phyloP scores from a whole-genome alignment of 805 yeast species.

The Candida koratica region DNA sequence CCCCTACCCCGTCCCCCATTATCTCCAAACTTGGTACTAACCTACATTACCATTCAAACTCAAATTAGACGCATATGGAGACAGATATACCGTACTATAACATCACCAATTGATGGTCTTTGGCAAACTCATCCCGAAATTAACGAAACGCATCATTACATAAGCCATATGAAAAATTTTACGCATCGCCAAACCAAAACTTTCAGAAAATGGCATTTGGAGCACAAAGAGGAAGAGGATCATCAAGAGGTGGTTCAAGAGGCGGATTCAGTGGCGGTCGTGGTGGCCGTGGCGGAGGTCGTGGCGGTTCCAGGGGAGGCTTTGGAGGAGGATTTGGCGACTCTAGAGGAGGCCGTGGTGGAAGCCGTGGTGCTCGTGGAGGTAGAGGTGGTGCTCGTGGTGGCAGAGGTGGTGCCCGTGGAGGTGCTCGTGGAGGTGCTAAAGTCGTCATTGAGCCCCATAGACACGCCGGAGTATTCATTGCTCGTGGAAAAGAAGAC shows the following conservation, averaged over 20 bases:
- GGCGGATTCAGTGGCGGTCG: constrained; percentile 29
- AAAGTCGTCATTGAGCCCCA: constrained; percentile 98
- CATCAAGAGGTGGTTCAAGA: constrained; percentile 56
- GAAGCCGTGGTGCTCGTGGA: constrained; percentile 26
- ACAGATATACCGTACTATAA: too few relatives aligned
- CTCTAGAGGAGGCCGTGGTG: constrained; percentile 54
- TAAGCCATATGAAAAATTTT: constrained; percentile 9
- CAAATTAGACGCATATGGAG: too few relatives aligned
- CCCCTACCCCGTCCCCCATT: too few relatives aligned
- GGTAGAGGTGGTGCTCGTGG: constrained; percentile 38
- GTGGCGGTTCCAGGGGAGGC: constrained; percentile 48
- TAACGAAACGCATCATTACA: constrained; percentile 11
- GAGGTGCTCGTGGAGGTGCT: constrained; percentile 88
- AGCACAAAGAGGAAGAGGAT: constrained; percentile 64
- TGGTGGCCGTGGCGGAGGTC: constrained; percentile 22
- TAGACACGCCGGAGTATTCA: constrained; percentile 97
- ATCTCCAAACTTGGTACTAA: too few relatives aligned
- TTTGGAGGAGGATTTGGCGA: constrained; percentile 56
- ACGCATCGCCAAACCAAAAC: constrained; percentile 2
- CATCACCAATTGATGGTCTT: too few relatives aligned
- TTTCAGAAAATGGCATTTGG: constrained; percentile 60
- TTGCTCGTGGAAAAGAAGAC: constrained; percentile 99
- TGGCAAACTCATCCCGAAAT: too few relatives aligned
- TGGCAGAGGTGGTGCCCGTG: constrained; percentile 65
- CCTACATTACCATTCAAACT: too few relatives aligned